These are phyloP conservation scores for Ophiobolus disseminans DNA, from an alignment of 2,329 filamentous ascomycete genomes.

Conservation along the genomic window DNA sequence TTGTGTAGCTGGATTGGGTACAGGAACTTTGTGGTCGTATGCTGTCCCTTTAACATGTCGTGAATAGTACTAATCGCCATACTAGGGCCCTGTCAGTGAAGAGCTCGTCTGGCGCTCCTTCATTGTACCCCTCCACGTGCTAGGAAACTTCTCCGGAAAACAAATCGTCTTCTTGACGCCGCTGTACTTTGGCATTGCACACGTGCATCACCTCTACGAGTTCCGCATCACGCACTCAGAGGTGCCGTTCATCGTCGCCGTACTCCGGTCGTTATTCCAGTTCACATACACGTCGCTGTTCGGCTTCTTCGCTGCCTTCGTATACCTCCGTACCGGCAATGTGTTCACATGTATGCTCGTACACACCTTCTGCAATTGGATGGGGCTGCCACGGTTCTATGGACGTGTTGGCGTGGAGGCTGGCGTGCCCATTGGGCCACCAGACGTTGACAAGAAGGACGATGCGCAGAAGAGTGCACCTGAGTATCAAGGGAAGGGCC, in stretches of 20 bases:
- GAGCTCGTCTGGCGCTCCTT: constrained; percentile 92
- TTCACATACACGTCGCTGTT: constrained; percentile 92
- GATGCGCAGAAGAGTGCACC: constrained; percentile 48
- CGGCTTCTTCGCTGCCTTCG: constrained; percentile 88
- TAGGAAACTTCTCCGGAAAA: constrained; percentile 61
- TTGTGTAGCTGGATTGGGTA: constrained; percentile 80
- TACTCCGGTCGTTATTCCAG: constrained; percentile 80
- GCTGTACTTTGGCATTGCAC: constrained; percentile 89
- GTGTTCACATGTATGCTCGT: constrained; percentile 76
- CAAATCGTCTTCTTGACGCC: constrained; percentile 82
- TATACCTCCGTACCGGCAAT: constrained; percentile 85
- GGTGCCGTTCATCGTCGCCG: constrained; percentile 66
- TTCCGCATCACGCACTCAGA: constrained; percentile 81
- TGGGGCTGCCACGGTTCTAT: constrained; percentile 87
- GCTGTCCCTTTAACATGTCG: constrained; percentile 40
- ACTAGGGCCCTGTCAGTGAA: constrained; percentile 79
- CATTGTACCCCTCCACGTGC: constrained; percentile 80
- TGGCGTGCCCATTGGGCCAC: constrained; percentile 49
- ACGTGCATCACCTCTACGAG: constrained; percentile 96
- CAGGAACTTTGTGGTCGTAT: constrained; percentile 85
- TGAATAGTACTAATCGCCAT: constrained; percentile 16
- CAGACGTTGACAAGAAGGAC: constrained; percentile 36
- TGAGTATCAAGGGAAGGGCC: constrained; percentile 37
- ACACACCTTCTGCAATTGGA: constrained; percentile 91
- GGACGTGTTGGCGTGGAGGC: constrained; percentile 70